phyloP scores from a whole-genome alignment of 2,329 filamentous ascomycete genomes.

The Myotisia sp. region DNA sequence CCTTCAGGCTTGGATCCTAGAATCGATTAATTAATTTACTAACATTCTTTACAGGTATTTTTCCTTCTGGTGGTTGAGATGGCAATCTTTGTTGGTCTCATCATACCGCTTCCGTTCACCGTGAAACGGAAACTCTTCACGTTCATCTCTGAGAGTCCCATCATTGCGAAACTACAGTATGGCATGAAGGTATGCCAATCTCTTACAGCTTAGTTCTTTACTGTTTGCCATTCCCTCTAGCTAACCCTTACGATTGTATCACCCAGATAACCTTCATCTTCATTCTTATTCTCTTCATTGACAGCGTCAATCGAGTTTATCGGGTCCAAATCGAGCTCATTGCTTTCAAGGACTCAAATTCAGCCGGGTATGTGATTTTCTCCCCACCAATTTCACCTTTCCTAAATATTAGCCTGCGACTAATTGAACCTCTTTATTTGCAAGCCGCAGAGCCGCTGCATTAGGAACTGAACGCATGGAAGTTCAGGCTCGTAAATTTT shows the following conservation, averaged over 20 bases:
- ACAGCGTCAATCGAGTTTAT: conserved; percentile 93
- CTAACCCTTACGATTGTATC: too few relatives aligned
- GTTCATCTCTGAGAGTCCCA: conserved; percentile 81
- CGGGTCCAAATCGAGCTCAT: conserved; percentile 83
- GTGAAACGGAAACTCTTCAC: conserved; percentile 77
- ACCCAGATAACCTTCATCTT: conserved; percentile 99
- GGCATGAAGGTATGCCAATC: conserved; percentile 64
- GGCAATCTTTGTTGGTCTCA: conserved; percentile 36
- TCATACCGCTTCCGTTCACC: conserved; percentile 74
- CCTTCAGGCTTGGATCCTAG: conserved; percentile 4
- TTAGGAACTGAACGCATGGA: conserved; percentile 92
- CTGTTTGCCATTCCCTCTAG: too few relatives aligned
- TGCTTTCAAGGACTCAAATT: conserved; percentile 48
- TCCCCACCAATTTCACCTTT: not conserved
- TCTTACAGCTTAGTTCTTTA: not conserved
- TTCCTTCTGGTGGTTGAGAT: conserved; percentile 37
- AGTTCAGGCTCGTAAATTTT: conserved; percentile 98
- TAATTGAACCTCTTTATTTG: conserved; percentile 2
- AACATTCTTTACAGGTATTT: conserved; percentile 30
- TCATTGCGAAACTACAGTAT: conserved; percentile 88
- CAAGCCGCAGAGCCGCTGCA: conserved; percentile 43
- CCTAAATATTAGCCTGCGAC: not conserved
- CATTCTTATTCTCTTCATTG: conserved; percentile 93
- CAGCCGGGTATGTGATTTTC: conserved; percentile 35
- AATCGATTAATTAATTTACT: conserved; percentile 8